Percentiles rank a stretch among this genome's conserved stretches.
These are phyloP conservation scores for Syzygium jambos DNA, from an alignment of 345 rosid genomes.

Conservation along the genomic window DNA sequence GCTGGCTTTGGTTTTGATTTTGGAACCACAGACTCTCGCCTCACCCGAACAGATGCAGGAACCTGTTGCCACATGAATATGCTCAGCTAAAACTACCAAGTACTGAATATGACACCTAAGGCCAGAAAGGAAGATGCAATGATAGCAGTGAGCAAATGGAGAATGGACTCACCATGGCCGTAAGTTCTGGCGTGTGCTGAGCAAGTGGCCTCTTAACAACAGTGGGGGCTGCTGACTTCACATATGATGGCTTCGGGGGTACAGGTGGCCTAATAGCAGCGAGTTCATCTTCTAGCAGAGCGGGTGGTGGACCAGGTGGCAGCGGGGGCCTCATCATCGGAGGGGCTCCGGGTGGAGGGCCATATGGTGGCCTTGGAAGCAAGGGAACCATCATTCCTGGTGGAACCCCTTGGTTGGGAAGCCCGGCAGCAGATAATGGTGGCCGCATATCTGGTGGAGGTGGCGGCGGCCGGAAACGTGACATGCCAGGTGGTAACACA, in stretches of 20 bases:
- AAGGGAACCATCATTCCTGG: constrained; percentile 68
- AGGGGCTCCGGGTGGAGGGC: constrained; percentile 81
- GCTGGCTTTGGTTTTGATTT: constrained; percentile 69
- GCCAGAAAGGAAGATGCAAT: not conserved
- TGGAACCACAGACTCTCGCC: constrained; percentile 62
- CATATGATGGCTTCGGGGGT: constrained; percentile 84
- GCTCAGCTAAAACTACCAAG: not conserved
- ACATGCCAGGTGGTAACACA: constrained; percentile 61
- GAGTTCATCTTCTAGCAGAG: constrained; percentile 38
- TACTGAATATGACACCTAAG: not conserved
- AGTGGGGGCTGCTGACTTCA: constrained; percentile 97
- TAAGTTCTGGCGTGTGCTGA: constrained; percentile 96
- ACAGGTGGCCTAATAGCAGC: constrained; percentile 35
- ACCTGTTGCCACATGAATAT: constrained; percentile 32
- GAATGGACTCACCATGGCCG: constrained; percentile 66
- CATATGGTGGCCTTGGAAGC: constrained; percentile 78
- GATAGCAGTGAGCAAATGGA: not conserved
- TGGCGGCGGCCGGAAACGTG: constrained; percentile 70
- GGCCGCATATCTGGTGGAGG: constrained; percentile 50
- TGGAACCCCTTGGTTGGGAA: constrained; percentile 39
- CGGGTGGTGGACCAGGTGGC: constrained; percentile 92
- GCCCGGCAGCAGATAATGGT: constrained; percentile 35
- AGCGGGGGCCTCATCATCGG: constrained; percentile 95
- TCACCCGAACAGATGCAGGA: constrained; percentile 94
- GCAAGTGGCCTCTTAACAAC: constrained; percentile 96